Conservation (phyloP, 2,329 filamentous ascomycete genomes). For the Cladosporium oxysporum region DNA sequence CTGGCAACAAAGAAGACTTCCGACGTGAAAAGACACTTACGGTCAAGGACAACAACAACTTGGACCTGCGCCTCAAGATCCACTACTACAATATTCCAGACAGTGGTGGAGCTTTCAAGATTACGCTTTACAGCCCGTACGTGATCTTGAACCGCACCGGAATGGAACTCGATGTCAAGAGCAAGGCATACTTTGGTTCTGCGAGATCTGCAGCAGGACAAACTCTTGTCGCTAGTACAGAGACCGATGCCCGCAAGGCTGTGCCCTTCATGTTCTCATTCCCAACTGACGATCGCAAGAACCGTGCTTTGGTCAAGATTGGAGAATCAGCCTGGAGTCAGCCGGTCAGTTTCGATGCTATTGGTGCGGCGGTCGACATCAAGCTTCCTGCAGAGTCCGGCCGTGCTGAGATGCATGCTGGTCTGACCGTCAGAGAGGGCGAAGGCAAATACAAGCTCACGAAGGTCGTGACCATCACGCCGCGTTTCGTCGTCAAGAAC, state of each 20-base stretch:
- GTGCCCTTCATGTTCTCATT: slow-evolving; percentile 97
- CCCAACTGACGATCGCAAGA: slow-evolving; percentile 82
- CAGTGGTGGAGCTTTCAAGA: slow-evolving; percentile 92
- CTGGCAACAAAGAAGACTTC: slow-evolving; percentile 84
- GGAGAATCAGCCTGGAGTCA: slow-evolving; percentile 95
- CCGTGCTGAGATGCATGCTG: slow-evolving; percentile 82
- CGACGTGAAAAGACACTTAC: slow-evolving; percentile 75
- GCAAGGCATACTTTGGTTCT: slow-evolving; percentile 84
- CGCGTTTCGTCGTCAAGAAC: slow-evolving; percentile 92
- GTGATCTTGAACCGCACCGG: slow-evolving; percentile 95
- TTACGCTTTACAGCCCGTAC: slow-evolving; percentile 93
- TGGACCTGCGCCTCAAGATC: slow-evolving; percentile 77
- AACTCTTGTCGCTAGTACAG: slow-evolving; percentile 59
- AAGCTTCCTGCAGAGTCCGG: slow-evolving; percentile 72
- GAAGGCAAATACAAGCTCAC: slow-evolving; percentile 98
- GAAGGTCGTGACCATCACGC: slow-evolving; percentile 90
- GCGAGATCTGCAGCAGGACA: slow-evolving; percentile 83
- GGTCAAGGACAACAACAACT: slow-evolving; percentile 81
- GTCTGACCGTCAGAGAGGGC: slow-evolving; percentile 83
- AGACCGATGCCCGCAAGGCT: slow-evolving; percentile 67
- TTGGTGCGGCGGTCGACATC: slow-evolving; percentile 89
- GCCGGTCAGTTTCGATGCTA: slow-evolving; percentile 95
- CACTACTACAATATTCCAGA: slow-evolving; percentile 91
- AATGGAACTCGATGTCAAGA: slow-evolving; percentile 80
- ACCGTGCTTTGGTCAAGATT: slow-evolving; percentile 83